Evolutionary conservation across 352 stramenopile species (phyloP).

Genomic region (Globisporangium uncinulatum): DNA sequence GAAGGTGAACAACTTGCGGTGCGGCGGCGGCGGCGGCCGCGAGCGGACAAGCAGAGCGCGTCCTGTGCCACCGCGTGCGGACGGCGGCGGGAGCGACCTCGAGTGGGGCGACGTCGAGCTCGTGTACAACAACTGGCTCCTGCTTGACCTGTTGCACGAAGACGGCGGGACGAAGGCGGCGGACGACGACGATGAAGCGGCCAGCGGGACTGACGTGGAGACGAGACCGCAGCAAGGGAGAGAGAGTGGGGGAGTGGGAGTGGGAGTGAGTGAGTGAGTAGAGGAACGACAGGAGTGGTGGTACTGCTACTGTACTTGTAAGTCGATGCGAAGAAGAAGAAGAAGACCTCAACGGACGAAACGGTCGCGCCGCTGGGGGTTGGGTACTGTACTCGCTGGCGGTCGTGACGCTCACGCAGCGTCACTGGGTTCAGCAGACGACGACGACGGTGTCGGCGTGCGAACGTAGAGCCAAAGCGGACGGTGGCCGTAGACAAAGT

Average conservation of each 20-base stretch:
- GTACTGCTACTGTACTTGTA: background rate
- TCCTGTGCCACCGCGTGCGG: conserved; percentile 1
- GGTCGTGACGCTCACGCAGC: background rate
- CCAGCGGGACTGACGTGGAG: too few species aligned
- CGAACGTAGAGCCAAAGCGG: background rate
- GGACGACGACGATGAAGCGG: background rate
- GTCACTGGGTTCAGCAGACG: background rate
- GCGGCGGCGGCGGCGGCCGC: conserved; percentile 13
- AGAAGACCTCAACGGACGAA: too few species aligned
- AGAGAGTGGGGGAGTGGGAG: background rate
- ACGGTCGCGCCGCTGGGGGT: background rate
- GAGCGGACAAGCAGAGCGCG: background rate
- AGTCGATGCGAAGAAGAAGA: background rate
- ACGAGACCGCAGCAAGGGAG: background rate
- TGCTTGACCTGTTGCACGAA: conserved; percentile 33
- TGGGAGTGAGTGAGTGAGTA: background rate
- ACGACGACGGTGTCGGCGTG: background rate
- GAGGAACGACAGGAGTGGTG: background rate
- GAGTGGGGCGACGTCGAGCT: conserved; percentile 30
- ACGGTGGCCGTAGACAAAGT: background rate
- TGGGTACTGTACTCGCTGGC: background rate
- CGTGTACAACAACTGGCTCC: conserved; percentile 38
- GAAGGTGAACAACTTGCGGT: conserved; percentile 42
- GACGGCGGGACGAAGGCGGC: background rate
- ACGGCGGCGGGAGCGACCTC: background rate